A percentile compares a stretch with the other conserved stretches of the same genome.
Evolutionary conservation across 208 protist species (phyloP).

Genomic region (Naegleria gruberi): DNA sequence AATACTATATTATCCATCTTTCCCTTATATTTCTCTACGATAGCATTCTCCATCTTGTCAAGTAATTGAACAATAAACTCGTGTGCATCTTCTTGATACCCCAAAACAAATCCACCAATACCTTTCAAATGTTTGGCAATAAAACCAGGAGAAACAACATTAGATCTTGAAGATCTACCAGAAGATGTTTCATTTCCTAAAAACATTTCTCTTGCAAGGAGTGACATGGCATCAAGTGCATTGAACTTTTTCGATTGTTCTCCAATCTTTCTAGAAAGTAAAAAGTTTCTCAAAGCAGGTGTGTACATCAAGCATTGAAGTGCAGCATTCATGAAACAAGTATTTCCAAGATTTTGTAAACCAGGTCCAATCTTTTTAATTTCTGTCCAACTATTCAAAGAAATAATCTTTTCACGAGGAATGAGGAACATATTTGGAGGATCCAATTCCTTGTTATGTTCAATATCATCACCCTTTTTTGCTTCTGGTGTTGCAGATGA

Average conservation of each 20-base stretch:
- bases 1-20: neutral
- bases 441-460: neutral
- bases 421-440: neutral
- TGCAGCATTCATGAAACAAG: conserved; percentile 81
- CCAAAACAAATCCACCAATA: conserved; percentile 28
- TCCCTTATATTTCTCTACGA: neutral
- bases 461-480: neutral
- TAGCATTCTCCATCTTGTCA: conserved; percentile 26
- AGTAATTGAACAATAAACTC: conserved; percentile 32
- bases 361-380: conserved; percentile 35
- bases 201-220: neutral
- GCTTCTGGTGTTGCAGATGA: neutral
- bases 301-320: conserved; percentile 75
- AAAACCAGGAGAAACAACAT: neutral
- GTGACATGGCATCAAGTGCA: neutral
- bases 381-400: neutral
- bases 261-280: conserved; percentile 39
- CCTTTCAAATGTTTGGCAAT: neutral
- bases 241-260: neutral
- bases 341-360: conserved; percentile 74
- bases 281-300: conserved; percentile 51
- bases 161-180: neutral
- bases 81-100: conserved; percentile 37
- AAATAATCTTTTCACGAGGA: neutral
- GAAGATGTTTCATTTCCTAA: no score